These are phyloP conservation scores for Ceratocystis lukuohia DNA, from an alignment of 2,329 filamentous ascomycete species.

Conservation along the genomic window DNA sequence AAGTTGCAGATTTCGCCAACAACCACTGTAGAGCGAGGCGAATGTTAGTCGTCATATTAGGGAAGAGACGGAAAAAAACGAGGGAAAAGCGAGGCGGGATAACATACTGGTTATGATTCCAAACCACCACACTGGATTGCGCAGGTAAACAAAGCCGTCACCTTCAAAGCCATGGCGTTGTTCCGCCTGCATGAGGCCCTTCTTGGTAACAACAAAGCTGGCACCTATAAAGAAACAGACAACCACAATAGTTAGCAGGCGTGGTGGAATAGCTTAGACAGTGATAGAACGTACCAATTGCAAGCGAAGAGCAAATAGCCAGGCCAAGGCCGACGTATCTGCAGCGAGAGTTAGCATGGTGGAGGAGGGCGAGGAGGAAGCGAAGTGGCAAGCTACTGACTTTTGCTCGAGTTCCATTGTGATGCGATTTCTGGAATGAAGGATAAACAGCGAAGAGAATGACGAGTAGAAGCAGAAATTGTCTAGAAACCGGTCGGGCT, in stretches of 20 bases:
- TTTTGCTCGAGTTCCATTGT: conserved; percentile 19
- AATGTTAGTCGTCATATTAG: conserved; percentile 32
- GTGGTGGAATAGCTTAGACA: conserved; percentile 21
- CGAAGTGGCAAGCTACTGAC: conserved; percentile 9
- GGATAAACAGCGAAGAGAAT: too few species aligned
- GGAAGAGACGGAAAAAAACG: neutral
- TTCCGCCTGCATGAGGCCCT: conserved; percentile 85
- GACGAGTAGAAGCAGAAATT: neutral
- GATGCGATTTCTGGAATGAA: too few species aligned
- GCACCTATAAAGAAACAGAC: conserved; percentile 45
- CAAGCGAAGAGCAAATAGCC: conserved; percentile 61
- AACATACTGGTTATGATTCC: conserved; percentile 74
- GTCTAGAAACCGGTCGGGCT: neutral
- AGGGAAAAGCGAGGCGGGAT: neutral
- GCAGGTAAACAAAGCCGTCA: conserved; percentile 86
- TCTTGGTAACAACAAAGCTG: conserved; percentile 98
- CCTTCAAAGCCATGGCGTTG: conserved; percentile 92
- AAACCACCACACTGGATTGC: conserved; percentile 94
- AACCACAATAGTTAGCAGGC: neutral
- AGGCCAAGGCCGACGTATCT: conserved; percentile 67
- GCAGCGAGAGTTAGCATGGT: conserved; percentile 13
- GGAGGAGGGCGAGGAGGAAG: neutral
- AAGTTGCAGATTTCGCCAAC: conserved; percentile 94
- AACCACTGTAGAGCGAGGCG: conserved; percentile 59
- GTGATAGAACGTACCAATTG: conserved; percentile 48